Evolutionary conservation across 2,329 filamentous ascomycete genomes (phyloP).

Genomic region (Fusarium sp.): DNA sequence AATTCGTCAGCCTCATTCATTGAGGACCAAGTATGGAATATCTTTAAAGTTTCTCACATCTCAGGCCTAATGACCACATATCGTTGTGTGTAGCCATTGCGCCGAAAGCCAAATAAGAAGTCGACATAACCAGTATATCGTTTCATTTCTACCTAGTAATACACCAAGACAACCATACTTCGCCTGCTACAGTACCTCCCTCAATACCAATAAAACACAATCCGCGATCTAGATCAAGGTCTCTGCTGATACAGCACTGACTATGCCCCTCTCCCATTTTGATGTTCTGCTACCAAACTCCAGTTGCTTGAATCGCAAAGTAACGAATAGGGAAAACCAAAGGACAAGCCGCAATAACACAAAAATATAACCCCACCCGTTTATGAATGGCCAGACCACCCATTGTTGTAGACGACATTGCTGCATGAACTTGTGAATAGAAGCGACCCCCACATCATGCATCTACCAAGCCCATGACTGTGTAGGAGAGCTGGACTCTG

Average conservation of each 20-base stretch:
- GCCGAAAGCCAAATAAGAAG: conserved; percentile 14
- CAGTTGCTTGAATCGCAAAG: conserved; percentile 23
- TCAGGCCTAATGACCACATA: background rate
- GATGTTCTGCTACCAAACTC: conserved; percentile 38
- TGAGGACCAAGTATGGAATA: too few species aligned
- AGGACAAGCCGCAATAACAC: conserved; percentile 11
- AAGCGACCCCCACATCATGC: conserved; percentile 4
- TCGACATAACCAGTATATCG: conserved; percentile 11
- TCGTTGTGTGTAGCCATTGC: conserved; percentile 14
- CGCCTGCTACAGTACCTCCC: background rate
- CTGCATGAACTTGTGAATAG: conserved; percentile 8
- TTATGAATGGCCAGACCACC: background rate
- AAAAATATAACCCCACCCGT: conserved; percentile 14
- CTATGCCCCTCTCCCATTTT: conserved; percentile 18
- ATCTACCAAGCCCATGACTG: conserved; percentile 41
- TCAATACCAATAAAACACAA: conserved; percentile 18
- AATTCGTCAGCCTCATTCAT: background rate
- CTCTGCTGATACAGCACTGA: conserved; percentile 11
- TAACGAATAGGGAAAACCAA: conserved; percentile 10
- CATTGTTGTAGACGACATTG: background rate
- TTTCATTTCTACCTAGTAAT: conserved; percentile 18
- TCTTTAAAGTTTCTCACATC: background rate
- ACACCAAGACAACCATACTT: conserved; percentile 20
- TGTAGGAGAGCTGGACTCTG: conserved; percentile 42
- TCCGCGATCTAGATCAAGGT: background rate